Conservation (phyloP, 2,329 filamentous ascomycete genomes). For the Claviceps quebecensis region DNA sequence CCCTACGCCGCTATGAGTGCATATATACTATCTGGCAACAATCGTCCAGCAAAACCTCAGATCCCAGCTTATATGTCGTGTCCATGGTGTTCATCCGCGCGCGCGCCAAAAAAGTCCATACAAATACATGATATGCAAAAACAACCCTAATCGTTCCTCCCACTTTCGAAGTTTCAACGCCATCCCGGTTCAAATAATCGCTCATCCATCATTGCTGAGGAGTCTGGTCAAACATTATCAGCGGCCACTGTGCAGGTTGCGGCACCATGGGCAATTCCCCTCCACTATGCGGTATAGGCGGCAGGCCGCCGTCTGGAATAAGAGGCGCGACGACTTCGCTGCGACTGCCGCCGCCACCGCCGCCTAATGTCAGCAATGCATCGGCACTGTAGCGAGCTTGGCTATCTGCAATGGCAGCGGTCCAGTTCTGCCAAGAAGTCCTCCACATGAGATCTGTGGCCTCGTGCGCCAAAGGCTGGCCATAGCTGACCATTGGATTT, state of each 20-base stretch:
- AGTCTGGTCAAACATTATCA: conserved; percentile 17
- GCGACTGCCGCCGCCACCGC: conserved; percentile 7
- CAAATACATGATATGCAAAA: background rate
- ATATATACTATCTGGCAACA: background rate
- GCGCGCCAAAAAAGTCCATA: background rate
- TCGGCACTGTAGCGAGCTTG: conserved; percentile 36
- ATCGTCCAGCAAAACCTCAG: background rate
- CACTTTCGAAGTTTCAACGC: background rate
- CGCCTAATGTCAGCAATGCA: conserved; percentile 32
- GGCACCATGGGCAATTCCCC: conserved; percentile 15
- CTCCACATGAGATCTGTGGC: conserved; percentile 21
- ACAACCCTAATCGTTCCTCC: too few species aligned
- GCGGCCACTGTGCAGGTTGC: conserved; percentile 16
- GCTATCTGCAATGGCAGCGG: conserved; percentile 33
- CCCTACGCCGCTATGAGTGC: background rate
- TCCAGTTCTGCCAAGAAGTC: conserved; percentile 42
- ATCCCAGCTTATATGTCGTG: background rate
- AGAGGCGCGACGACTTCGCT: conserved; percentile 1
- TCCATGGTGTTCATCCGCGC: background rate
- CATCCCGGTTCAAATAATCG: background rate
- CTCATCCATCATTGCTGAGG: conserved; percentile 3
- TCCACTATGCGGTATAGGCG: background rate
- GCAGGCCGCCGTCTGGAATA: conserved; percentile 2
- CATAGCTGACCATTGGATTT: conserved; percentile 27
- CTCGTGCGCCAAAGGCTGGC: conserved; percentile 20